Percentiles rank a stretch among this genome's conserved stretches.
Evolutionary conservation across 1,284 basidiomycete species (phyloP).

Genomic region (Heterobasidion annosum): DNA sequence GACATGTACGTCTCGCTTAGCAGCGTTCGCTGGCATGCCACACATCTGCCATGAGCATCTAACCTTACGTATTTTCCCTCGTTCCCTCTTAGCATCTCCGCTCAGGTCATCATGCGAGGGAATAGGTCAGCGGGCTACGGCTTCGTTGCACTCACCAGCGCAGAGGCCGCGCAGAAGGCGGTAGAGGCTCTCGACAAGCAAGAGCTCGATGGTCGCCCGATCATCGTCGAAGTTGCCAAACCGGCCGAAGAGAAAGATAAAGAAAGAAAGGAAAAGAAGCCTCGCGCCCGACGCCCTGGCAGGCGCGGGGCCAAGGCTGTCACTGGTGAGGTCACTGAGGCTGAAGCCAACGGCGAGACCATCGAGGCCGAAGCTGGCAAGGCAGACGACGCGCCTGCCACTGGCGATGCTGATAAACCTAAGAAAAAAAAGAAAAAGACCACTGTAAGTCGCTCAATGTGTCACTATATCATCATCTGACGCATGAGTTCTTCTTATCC

Average conservation of each 20-base stretch:
- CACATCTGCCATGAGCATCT: constrained; percentile 5
- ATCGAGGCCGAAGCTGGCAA: constrained; percentile 40
- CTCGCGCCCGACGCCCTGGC: constrained; percentile 62
- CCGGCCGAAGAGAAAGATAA: constrained; percentile 79
- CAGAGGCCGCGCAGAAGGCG: constrained; percentile 79
- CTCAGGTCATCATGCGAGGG: constrained; percentile 76
- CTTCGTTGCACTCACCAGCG: constrained; percentile 77
- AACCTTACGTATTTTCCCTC: constrained; percentile 14
- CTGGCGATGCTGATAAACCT: constrained; percentile 55
- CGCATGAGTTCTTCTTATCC: constrained; percentile 10
- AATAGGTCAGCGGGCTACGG: constrained; percentile 84
- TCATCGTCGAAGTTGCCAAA: constrained; percentile 87
- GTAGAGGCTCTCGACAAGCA: constrained; percentile 81
- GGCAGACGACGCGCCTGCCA: constrained; percentile 36
- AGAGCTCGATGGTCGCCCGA: constrained; percentile 80
- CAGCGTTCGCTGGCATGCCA: constrained; percentile 9
- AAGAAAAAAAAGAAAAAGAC: constrained; percentile 78
- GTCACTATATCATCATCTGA: constrained; percentile 8
- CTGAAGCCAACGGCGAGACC: constrained; percentile 73
- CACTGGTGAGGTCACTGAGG: constrained; percentile 78
- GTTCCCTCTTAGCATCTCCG: constrained; percentile 44
- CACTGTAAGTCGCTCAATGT: constrained; percentile 34
- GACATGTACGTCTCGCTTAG: constrained; percentile 65
- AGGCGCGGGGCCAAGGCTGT: constrained; percentile 77
- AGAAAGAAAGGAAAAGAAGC: constrained; percentile 67